Percentiles rank a stretch among this genome's conserved stretches.
Evolutionary conservation across 192 early-diverging fungal genomes (phyloP).

Genomic region (Thoreauomyces humboldtii): DNA sequence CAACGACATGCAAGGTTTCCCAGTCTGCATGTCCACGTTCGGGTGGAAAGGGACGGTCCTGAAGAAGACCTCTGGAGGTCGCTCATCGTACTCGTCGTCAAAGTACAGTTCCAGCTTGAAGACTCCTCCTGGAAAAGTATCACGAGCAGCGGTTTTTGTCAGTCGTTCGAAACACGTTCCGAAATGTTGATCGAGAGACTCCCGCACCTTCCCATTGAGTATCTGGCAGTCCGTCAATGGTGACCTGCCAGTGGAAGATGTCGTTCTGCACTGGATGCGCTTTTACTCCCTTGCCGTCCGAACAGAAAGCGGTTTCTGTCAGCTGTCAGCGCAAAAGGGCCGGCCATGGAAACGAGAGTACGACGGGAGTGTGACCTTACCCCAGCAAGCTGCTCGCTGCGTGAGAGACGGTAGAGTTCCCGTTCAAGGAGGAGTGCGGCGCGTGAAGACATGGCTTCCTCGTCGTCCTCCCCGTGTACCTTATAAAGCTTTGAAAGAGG

Average conservation of each 20-base stretch:
- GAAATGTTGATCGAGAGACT: too few relatives aligned
- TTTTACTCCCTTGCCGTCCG: slow-evolving; percentile 35
- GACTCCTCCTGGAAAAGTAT: slow-evolving; percentile 27
- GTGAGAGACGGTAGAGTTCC: slow-evolving; percentile 38
- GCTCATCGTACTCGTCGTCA: slow-evolving; percentile 44
- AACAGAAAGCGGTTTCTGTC: background rate
- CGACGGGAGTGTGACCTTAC: too few relatives aligned
- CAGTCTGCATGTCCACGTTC: slow-evolving; percentile 50
- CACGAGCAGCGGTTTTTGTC: background rate
- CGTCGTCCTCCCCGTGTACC: too few relatives aligned
- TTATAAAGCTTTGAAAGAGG: too few relatives aligned
- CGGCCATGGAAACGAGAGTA: too few relatives aligned
- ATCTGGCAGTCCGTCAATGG: slow-evolving; percentile 39
- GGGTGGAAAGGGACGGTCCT: slow-evolving; percentile 59
- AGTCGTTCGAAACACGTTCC: background rate
- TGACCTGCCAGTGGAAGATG: slow-evolving; percentile 46
- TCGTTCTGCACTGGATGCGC: slow-evolving; percentile 27
- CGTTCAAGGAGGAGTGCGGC: slow-evolving; percentile 41
- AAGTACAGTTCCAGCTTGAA: slow-evolving; percentile 47
- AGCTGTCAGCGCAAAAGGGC: too few relatives aligned
- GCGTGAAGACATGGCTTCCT: slow-evolving; percentile 44
- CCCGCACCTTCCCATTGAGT: slow-evolving; percentile 49
- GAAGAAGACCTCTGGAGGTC: slow-evolving; percentile 47
- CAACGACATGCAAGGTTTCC: slow-evolving; percentile 37
- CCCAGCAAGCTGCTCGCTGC: too few relatives aligned